These are phyloP conservation scores for Epichloe brachyelytri DNA, from an alignment of 2,329 filamentous ascomycete species.

Conservation along the genomic window DNA sequence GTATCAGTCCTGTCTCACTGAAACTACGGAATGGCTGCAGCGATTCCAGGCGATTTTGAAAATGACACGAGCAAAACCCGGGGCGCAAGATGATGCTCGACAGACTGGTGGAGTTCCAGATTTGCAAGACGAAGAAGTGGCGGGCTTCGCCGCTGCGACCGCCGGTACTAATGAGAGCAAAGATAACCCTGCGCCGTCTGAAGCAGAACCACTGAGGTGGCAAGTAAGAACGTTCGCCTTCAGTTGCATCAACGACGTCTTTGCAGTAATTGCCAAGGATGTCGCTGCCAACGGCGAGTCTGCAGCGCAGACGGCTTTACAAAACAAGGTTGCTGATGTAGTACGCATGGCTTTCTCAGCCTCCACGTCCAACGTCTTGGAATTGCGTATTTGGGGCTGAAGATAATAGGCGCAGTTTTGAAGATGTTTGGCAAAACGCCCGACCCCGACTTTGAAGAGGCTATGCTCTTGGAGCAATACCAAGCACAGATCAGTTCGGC, in stretches of 20 bases:
- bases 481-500: slow-evolving; percentile 97
- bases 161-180: slow-evolving; percentile 45
- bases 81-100: slow-evolving; percentile 34
- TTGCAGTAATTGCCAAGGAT: slow-evolving; percentile 66
- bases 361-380: slow-evolving; percentile 83
- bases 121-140: slow-evolving; percentile 88
- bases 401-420: slow-evolving; percentile 84
- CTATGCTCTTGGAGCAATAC: slow-evolving; percentile 91
- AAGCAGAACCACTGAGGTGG: slow-evolving; percentile 86
- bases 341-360: slow-evolving; percentile 96
- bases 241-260: slow-evolving; percentile 72
- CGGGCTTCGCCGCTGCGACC: slow-evolving; percentile 74
- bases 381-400: slow-evolving; percentile 78
- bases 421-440: slow-evolving; percentile 94
- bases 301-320: slow-evolving; percentile 62
- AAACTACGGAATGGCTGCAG: slow-evolving; percentile 77
- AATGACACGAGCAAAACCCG: slow-evolving; percentile 62
- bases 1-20: slow-evolving; percentile 69
- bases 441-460: slow-evolving; percentile 96
- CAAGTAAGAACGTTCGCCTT: slow-evolving; percentile 92
- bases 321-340: slow-evolving; percentile 78
- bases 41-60: slow-evolving; percentile 81
- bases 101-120: slow-evolving; percentile 50
- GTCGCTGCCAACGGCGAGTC: slow-evolving; percentile 68
- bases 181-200: slow-evolving; percentile 32